A percentile compares a stretch with the other conserved stretches of the same genome.
phyloP scores from a whole-genome alignment of 78 protist genomes.

The Tieghemostelium lacteum region DNA sequence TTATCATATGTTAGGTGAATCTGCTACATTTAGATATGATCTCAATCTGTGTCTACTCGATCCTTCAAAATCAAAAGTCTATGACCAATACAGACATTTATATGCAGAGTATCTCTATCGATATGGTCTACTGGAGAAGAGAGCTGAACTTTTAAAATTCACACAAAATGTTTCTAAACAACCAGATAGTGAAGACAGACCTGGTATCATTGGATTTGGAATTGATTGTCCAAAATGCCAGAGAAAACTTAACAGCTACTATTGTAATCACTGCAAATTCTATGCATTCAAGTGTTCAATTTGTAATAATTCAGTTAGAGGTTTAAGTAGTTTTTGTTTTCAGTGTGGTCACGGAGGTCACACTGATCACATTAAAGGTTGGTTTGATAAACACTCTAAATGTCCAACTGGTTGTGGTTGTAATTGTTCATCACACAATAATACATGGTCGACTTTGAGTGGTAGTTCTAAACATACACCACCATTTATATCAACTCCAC shows the following conservation, averaged over 20 bases:
- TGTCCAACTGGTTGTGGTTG: slow-evolving; percentile 87
- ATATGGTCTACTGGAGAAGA: slow-evolving; percentile 66
- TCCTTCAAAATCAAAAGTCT: slow-evolving; percentile 17
- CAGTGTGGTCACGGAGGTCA: slow-evolving; percentile 88
- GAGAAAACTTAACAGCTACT: slow-evolving; percentile 25
- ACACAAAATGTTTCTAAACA: too few relatives aligned
- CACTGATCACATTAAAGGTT: slow-evolving; percentile 49
- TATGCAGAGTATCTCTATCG: slow-evolving; percentile 48
- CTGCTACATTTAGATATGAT: background rate
- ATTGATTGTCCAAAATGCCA: slow-evolving; percentile 42
- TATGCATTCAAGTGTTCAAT: slow-evolving; percentile 76
- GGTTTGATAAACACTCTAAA: slow-evolving; percentile 50
- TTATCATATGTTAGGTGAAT: too few relatives aligned
- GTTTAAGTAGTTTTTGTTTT: slow-evolving; percentile 68
- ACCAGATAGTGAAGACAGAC: slow-evolving; percentile 1
- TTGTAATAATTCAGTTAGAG: slow-evolving; percentile 71
- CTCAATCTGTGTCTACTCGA: slow-evolving; percentile 22
- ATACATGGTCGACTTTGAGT: background rate
- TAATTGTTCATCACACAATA: slow-evolving; percentile 8
- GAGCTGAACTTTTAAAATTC: slow-evolving; percentile 66
- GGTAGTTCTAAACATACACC: background rate
- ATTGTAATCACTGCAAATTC: slow-evolving; percentile 53
- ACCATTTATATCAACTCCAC: background rate
- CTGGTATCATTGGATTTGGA: slow-evolving; percentile 2
- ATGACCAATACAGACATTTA: slow-evolving; percentile 18